A percentile compares a stretch with the other conserved stretches of the same genome.
phyloP scores from a whole-genome alignment of 1,284 basidiomycete species.

The Sphaerobolus stellatus region DNA sequence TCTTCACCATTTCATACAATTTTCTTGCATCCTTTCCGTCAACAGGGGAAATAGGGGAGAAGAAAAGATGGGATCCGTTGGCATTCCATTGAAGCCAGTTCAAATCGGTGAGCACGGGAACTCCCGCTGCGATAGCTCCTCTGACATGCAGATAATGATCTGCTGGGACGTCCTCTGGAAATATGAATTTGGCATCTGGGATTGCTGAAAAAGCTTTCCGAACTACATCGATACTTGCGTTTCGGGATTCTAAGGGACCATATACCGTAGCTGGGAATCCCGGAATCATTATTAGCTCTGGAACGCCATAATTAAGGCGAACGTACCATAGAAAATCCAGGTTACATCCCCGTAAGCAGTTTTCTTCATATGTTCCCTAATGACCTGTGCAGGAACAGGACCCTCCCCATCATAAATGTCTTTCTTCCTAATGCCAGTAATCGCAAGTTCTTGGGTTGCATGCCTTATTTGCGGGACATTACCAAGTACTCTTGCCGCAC shows the following conservation, averaged over 20 bases:
- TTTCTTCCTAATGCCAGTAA: slow-evolving; percentile 1
- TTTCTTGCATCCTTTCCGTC: slow-evolving; percentile 2
- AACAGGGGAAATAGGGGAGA: slow-evolving; percentile 2
- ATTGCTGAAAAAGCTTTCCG: slow-evolving; percentile 4
- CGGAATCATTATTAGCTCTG: background rate
- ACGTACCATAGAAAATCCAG: slow-evolving; percentile 4
- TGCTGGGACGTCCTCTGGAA: slow-evolving; percentile 4
- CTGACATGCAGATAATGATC: slow-evolving; percentile 3
- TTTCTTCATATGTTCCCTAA: slow-evolving; percentile 1
- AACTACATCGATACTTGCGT: background rate
- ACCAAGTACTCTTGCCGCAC: slow-evolving; percentile 1
- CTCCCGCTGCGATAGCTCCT: background rate
- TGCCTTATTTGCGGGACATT: slow-evolving; percentile 8
- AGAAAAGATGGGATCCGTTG: slow-evolving; percentile 4
- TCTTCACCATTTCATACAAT: slow-evolving; percentile 8
- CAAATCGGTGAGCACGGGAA: slow-evolving; percentile 2
- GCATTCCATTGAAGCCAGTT: slow-evolving; percentile 6
- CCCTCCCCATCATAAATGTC: slow-evolving; percentile 1
- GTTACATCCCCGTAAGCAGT: slow-evolving; percentile 3
- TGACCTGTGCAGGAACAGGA: background rate
- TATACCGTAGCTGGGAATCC: background rate
- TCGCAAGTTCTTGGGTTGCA: slow-evolving; percentile 1
- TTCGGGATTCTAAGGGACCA: background rate
- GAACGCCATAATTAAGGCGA: background rate
- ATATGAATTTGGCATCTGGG: slow-evolving; percentile 3